These are phyloP conservation scores for Diaporthe citriasiana DNA, from an alignment of 2,329 filamentous ascomycete genomes.

Conservation along the genomic window DNA sequence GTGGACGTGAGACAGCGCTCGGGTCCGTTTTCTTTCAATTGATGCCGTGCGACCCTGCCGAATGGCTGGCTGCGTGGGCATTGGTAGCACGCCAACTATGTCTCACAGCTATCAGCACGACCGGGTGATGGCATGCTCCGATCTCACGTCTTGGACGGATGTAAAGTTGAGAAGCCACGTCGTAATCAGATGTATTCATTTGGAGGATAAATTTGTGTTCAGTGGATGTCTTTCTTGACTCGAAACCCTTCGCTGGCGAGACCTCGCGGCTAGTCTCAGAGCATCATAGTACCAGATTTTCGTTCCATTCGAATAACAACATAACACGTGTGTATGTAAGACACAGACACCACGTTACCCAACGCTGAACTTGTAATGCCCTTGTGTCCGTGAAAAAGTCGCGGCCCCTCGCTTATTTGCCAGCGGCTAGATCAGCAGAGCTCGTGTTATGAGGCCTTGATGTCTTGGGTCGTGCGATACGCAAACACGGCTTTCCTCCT, in stretches of 20 bases:
- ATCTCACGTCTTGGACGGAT: background rate
- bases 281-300: background rate
- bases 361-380: conserved; percentile 30
- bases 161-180: background rate
- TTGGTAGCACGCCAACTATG: background rate
- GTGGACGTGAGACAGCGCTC: background rate
- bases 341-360: conserved; percentile 5
- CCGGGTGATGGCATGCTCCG: conserved; percentile 24
- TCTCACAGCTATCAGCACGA: conserved; percentile 21
- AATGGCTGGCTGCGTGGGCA: background rate
- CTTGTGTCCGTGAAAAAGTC: background rate
- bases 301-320: background rate
- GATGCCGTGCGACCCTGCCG: conserved; percentile 11
- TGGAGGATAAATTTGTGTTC: background rate
- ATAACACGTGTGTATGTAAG: conserved; percentile 22
- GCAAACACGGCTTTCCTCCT: background rate
- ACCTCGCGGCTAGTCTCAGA: background rate
- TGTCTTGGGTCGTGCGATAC: background rate
- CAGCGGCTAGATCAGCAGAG: background rate
- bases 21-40: conserved; percentile 23
- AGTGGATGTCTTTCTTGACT: background rate
- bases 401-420: conserved; percentile 27
- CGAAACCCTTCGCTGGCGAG: background rate
- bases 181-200: background rate
- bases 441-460: background rate